A percentile compares a stretch with the other conserved stretches of the same genome.
Conservation (phyloP, 2,329 filamentous ascomycete genomes). For the Pseudogymnoascus sp. region DNA sequence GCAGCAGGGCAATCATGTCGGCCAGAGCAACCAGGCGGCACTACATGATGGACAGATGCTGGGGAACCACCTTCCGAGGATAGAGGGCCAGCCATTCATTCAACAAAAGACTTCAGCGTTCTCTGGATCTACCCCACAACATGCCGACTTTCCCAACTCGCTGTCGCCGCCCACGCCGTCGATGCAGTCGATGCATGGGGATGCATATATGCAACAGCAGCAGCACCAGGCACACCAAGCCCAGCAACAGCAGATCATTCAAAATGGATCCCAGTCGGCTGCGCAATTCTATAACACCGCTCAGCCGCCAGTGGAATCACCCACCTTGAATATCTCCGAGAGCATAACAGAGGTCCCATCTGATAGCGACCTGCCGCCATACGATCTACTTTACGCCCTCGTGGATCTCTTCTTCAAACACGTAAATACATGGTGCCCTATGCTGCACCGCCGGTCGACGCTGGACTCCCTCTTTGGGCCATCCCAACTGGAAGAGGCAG, state of each 20-base stretch:
- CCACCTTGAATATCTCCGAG: slow-evolving; percentile 45
- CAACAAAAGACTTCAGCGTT: slow-evolving; percentile 51
- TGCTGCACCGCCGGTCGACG: slow-evolving; percentile 76
- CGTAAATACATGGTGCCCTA: slow-evolving; percentile 79
- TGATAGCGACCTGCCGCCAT: slow-evolving; percentile 64
- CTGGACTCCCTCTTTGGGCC: slow-evolving; percentile 75
- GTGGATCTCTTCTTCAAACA: slow-evolving; percentile 73
- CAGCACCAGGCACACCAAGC: slow-evolving; percentile 31
- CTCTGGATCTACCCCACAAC: slow-evolving; percentile 30
- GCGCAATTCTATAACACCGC: slow-evolving; percentile 27
- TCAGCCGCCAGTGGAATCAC: slow-evolving; percentile 44
- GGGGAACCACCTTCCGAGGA: slow-evolving; percentile 40
- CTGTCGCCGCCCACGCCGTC: slow-evolving; percentile 38
- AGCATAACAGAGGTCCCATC: slow-evolving; percentile 38
- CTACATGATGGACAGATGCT: slow-evolving; percentile 41
- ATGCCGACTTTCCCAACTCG: slow-evolving; percentile 38
- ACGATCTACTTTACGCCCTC: slow-evolving; percentile 63
- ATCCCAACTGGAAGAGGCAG: slow-evolving; percentile 66
- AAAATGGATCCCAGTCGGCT: slow-evolving; percentile 15
- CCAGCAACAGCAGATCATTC: slow-evolving; percentile 12
- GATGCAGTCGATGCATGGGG: slow-evolving; percentile 34
- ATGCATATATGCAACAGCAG: slow-evolving; percentile 41
- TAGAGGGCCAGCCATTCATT: slow-evolving; percentile 51
- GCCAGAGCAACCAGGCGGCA: slow-evolving; percentile 48
- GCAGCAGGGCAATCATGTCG: slow-evolving; percentile 27